These are phyloP conservation scores for Scytalidium sp. DNA, from an alignment of 2,329 filamentous ascomycete species.

Conservation along the genomic window DNA sequence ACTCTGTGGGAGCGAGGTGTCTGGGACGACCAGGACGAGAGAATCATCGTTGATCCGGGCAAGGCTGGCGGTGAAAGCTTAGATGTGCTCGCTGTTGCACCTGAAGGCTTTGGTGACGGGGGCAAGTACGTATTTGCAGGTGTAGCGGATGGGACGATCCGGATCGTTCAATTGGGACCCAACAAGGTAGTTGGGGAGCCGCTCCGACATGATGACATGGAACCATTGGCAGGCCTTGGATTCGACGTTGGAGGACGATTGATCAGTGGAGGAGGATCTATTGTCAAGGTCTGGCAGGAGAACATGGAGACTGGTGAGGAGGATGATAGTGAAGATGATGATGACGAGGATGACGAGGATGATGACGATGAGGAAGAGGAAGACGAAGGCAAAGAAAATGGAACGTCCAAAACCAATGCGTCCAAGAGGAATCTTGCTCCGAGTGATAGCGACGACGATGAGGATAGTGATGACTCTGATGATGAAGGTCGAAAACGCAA, in stretches of 20 bases:
- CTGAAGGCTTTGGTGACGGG: constrained; percentile 63
- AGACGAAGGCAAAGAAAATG: constrained; percentile 40
- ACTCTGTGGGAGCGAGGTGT: constrained; percentile 92
- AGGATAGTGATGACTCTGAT: constrained; percentile 15
- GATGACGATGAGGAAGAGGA: constrained; percentile 48
- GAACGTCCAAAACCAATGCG: background rate
- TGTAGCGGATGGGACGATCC: constrained; percentile 74
- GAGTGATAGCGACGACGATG: constrained; percentile 17
- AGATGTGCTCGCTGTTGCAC: constrained; percentile 72
- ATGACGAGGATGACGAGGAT: constrained; percentile 39
- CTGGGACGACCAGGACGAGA: constrained; percentile 94
- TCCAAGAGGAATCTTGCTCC: constrained; percentile 24
- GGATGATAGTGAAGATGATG: constrained; percentile 44
- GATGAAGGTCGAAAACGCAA: constrained; percentile 19
- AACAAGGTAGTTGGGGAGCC: constrained; percentile 67
- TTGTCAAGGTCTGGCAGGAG: constrained; percentile 88
- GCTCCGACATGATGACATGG: constrained; percentile 76
- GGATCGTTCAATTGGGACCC: constrained; percentile 70
- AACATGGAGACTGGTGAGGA: constrained; percentile 51
- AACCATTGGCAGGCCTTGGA: constrained; percentile 76
- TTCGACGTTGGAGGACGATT: constrained; percentile 85
- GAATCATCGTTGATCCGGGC: constrained; percentile 69
- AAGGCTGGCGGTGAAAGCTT: constrained; percentile 68
- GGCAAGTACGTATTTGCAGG: constrained; percentile 77
- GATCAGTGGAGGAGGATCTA: constrained; percentile 83